phyloP scores from a whole-genome alignment of 2,329 filamentous ascomycete genomes.

The Colletotrichum cuscutae region DNA sequence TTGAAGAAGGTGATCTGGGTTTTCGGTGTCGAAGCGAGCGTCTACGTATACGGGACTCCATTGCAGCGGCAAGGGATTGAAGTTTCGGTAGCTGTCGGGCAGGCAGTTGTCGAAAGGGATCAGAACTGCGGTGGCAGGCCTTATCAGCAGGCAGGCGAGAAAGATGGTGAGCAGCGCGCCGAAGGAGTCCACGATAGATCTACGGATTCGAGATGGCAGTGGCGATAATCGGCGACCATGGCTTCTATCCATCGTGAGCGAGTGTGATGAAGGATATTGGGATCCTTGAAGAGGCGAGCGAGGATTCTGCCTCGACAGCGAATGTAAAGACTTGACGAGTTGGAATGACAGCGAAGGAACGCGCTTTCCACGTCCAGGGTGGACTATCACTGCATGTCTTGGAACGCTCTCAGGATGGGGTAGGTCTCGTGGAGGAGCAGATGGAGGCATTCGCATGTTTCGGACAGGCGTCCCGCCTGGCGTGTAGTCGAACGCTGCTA shows the following conservation, averaged over 20 bases:
- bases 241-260: constrained; percentile 18
- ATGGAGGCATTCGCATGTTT: constrained; percentile 34
- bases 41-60: constrained; percentile 81
- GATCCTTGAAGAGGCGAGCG: constrained; percentile 18
- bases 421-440: constrained; percentile 17
- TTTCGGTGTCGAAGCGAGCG: constrained; percentile 74
- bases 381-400: constrained; percentile 28
- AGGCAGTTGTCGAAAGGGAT: constrained; percentile 90
- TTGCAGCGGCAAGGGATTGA: constrained; percentile 65
- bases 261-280: not conserved
- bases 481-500: constrained; percentile 1
- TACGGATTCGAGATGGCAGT: not conserved
- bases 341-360: constrained; percentile 29
- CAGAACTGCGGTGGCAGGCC: constrained; percentile 69
- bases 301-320: constrained; percentile 13
- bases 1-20: constrained; percentile 72
- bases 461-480: not conserved
- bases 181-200: constrained; percentile 11
- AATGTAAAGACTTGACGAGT: constrained; percentile 29
- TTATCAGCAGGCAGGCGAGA: constrained; percentile 49
- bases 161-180: constrained; percentile 49
- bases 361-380: constrained; percentile 30
- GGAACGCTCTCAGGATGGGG: constrained; percentile 12
- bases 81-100: constrained; percentile 65
- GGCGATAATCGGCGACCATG: not conserved